Percentiles rank a stretch among this genome's conserved stretches.
These are phyloP conservation scores for Mucor saturninus DNA, from an alignment of 371 early-diverging fungal genomes.

Conservation along the genomic window DNA sequence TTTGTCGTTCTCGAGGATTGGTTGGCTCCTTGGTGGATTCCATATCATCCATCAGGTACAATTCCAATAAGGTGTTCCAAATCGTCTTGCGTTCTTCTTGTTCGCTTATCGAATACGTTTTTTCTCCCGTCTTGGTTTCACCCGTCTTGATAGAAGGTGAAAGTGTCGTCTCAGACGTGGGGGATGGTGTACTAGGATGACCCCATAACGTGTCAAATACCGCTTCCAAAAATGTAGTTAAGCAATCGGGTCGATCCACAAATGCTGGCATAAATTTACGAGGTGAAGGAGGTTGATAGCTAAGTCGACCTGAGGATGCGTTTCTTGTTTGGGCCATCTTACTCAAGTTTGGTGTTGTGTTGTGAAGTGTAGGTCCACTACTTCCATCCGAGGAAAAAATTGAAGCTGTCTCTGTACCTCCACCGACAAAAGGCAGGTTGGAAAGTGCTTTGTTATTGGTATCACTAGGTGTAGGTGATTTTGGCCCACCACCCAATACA, in stretches of 20 bases:
- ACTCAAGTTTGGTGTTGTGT: constrained; percentile 5
- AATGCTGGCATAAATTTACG: constrained; percentile 73
- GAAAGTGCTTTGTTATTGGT: constrained; percentile 25
- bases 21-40: constrained; percentile 13
- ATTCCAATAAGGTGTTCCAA: constrained; percentile 90
- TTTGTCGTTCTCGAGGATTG: constrained; percentile 29
- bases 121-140: background rate
- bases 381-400: constrained; percentile 15
- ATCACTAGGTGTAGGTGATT: constrained; percentile 40
- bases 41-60: constrained; percentile 72
- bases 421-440: constrained; percentile 47
- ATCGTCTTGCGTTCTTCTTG: constrained; percentile 71
- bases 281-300: constrained; percentile 59
- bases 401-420: constrained; percentile 17
- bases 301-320: constrained; percentile 3
- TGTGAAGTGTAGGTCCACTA: constrained; percentile 10
- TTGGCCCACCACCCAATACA: background rate
- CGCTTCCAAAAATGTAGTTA: constrained; percentile 75
- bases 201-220: constrained; percentile 66
- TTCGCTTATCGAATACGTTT: constrained; percentile 34
- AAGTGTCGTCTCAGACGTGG: background rate
- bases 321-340: constrained; percentile 19
- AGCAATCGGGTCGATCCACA: constrained; percentile 74
- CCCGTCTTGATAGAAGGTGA: background rate
- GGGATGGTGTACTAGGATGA: constrained; percentile 3